Conservation (phyloP, 352 stramenopile species). For the Phytopythium kandeliae region DNA sequence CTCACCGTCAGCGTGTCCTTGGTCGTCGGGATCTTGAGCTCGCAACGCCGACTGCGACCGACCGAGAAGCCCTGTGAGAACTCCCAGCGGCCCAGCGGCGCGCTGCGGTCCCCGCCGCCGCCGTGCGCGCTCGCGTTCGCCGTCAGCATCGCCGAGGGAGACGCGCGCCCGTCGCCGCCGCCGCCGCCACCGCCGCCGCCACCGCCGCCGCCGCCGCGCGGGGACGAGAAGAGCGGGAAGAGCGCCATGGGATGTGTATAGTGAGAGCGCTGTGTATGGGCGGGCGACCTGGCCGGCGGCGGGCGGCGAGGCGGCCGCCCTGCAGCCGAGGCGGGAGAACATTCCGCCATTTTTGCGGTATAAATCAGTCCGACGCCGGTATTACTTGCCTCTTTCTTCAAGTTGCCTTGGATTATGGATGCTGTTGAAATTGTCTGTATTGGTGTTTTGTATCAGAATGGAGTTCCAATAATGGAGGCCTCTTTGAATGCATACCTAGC, state of each 20-base stretch:
- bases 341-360: too few species aligned
- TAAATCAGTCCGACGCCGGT: too few species aligned
- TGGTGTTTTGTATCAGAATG: too few species aligned
- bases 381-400: too few species aligned
- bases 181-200: neutral
- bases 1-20: conserved; percentile 74
- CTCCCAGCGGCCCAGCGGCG: conserved; percentile 20
- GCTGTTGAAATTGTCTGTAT: too few species aligned
- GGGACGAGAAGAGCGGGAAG: conserved; percentile 4
- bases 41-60: conserved; percentile 59
- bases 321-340: too few species aligned
- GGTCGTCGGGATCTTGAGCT: conserved; percentile 62
- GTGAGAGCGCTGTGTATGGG: too few species aligned
- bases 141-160: neutral
- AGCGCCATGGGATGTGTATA: conserved; percentile 8
- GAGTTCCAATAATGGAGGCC: too few species aligned
- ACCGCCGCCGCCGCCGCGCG: neutral
- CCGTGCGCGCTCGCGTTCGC: neutral
- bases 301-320: too few species aligned
- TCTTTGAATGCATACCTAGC: too few species aligned
- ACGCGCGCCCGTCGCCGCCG: neutral
- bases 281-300: too few species aligned
- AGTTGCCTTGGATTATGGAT: too few species aligned
- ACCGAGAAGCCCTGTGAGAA: conserved; percentile 63
- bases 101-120: conserved; percentile 4